Evolutionary conservation across 75 land plant genomes (phyloP).

Genomic region (Pinus taeda): DNA sequence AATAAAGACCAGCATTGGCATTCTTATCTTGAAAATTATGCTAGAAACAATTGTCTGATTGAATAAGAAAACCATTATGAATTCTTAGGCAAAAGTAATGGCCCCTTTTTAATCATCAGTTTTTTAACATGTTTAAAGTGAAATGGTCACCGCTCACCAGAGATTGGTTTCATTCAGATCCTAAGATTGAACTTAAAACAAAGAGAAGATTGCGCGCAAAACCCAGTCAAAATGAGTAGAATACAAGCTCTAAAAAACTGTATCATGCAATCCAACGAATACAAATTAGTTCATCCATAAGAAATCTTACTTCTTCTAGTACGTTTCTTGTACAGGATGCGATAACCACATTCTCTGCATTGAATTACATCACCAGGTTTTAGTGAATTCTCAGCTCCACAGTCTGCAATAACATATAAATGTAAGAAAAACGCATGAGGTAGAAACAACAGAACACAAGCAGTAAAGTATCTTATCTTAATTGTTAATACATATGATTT

Average conservation of each 20-base stretch:
- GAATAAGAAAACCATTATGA: background rate
- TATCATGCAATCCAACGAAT: background rate
- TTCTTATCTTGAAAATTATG: no score
- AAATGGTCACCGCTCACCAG: background rate
- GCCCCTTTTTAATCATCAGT: background rate
- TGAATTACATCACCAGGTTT: slow-evolving; percentile 94
- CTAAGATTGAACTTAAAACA: background rate
- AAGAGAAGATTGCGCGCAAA: background rate
- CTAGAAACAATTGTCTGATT: no score
- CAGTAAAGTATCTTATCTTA: background rate
- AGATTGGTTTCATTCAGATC: background rate
- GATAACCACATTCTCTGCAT: slow-evolving; percentile 93
- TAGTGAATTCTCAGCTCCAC: slow-evolving; percentile 86
- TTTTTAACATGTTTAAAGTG: background rate
- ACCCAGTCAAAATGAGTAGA: background rate
- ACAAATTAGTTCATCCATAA: background rate
- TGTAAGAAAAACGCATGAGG: background rate
- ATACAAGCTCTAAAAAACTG: background rate
- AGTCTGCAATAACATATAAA: slow-evolving; percentile 36
- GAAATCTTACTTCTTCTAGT: slow-evolving; percentile 71
- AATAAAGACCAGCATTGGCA: no score
- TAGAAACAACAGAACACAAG: background rate
- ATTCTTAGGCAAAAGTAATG: background rate
- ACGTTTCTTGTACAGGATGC: slow-evolving; percentile 92
- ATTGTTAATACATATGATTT: background rate